Conservation (phyloP, 805 yeast genomes). For the Metschnikowia noctiluminum region DNA sequence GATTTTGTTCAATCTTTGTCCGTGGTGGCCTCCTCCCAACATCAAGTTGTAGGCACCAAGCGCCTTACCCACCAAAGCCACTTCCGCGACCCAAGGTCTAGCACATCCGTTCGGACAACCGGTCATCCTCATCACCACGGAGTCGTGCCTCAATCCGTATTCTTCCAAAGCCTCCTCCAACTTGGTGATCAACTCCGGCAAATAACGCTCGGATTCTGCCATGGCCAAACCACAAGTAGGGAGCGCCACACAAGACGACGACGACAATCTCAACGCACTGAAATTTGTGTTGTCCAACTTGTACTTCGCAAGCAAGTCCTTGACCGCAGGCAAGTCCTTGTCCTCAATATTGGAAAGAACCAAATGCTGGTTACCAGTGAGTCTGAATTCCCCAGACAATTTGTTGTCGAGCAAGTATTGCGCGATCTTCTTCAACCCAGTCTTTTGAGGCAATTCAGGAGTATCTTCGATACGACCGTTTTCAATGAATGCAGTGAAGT, state of each 20-base stretch:
- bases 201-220: constrained; percentile 95
- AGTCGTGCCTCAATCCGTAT: constrained; percentile 88
- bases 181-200: constrained; percentile 79
- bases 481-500: constrained; percentile 91
- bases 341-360: constrained; percentile 71
- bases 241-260: constrained; percentile 96
- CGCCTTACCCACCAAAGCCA: constrained; percentile 94
- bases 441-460: constrained; percentile 82
- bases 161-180: constrained; percentile 87
- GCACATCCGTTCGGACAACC: constrained; percentile 99
- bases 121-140: constrained; percentile 96
- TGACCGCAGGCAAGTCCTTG: constrained; percentile 59
- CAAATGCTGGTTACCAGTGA: constrained; percentile 95
- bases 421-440: constrained; percentile 81
- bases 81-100: constrained; percentile 96
- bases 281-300: constrained; percentile 80
- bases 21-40: constrained; percentile 95
- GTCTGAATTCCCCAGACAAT: constrained; percentile 78
- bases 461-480: constrained; percentile 96
- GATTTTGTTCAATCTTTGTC: constrained; percentile 87
- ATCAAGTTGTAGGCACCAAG: constrained; percentile 87
- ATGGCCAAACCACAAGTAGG: constrained; percentile 98
- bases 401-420: constrained; percentile 53
- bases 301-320: constrained; percentile 62
- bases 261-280: constrained; percentile 81